These are phyloP conservation scores for Telfairia occidentalis DNA, from an alignment of 331 rosid genomes.

Conservation along the genomic window DNA sequence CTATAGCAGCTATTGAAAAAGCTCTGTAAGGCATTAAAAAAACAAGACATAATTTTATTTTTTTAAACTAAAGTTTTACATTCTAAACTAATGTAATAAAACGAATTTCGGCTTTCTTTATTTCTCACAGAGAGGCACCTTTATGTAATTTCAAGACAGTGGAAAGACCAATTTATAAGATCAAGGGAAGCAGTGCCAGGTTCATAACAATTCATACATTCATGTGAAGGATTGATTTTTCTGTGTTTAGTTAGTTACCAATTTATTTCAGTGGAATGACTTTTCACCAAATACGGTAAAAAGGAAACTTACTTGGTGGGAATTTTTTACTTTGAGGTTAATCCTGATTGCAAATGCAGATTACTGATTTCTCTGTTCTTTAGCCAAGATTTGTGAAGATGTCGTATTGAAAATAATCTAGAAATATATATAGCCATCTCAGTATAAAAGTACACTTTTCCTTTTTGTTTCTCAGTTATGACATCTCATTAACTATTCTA, in stretches of 20 bases:
- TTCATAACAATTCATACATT: background rate
- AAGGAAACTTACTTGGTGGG: too few species aligned
- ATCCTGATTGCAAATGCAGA: background rate
- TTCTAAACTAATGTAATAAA: background rate
- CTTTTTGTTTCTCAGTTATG: background rate
- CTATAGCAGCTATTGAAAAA: background rate
- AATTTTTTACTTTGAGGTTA: background rate
- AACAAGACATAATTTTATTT: too few species aligned
- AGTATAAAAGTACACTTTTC: background rate
- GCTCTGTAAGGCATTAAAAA: too few species aligned
- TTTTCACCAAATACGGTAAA: too few species aligned
- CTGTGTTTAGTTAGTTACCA: too few species aligned
- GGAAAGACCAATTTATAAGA: background rate
- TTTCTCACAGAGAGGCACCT: background rate
- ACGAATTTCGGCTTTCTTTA: background rate
- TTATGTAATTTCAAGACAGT: background rate
- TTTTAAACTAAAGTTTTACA: too few species aligned
- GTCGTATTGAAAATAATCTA: too few species aligned
- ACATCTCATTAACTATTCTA: background rate
- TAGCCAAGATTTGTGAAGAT: background rate
- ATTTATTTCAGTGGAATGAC: too few species aligned
- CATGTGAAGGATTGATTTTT: background rate
- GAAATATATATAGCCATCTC: too few species aligned
- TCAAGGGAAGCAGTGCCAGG: slow-evolving; percentile 1
- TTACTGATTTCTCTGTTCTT: background rate